Base-by-base conservation (phyloP, 2,329 filamentous ascomycete genomes). In the Bertia moriformis region DNA sequence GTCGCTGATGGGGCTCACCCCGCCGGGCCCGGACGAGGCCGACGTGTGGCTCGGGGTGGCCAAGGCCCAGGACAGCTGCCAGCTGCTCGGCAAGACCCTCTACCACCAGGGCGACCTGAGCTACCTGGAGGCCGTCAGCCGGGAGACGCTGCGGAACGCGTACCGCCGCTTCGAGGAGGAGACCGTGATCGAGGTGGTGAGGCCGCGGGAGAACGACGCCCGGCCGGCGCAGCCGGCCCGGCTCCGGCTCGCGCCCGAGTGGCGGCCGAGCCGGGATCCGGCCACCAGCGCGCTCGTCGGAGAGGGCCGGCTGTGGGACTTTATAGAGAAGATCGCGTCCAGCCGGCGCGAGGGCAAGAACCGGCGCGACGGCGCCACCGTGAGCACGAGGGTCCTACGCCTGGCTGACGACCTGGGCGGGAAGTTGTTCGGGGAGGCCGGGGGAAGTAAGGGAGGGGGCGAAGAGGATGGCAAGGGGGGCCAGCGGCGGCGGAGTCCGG, bases 111-210 rank as follows among this genome's bases (percentile, higher is more conserved):
- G 91, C 41, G 91, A 98, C 51, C 73, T 98, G 7, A 88, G 81
- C 20, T 98, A 98, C 61, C 96, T 95, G 48, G 91, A 98, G 61
- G 88, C 91, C 3, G 89, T 98, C 46, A 98, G 96, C 66, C 95
- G 94, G 51, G 89, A 98, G 58, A 93, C 88, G 0, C 71, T 98
- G 41, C 93, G 89, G 53, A 98, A 98, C 57, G 82, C 88, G 0
- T 95, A 89, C 58, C 69, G 75, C 27, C 76, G 86, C n/a, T 93
- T 93, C 51, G 78, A 88, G 48, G 86, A 95, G 51, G 89, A 96
- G 50, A 84, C 87, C 5, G 93, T 96, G 45, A 69, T 96, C 41
- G 63, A 83, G 35, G 71, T 88, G 0, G 69, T 82, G 19, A 83
- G 83, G 49, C 67, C 69, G 40, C 80, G 77, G 48, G 79, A 80